Percentiles rank a stretch among this genome's conserved stretches.
These are phyloP conservation scores for Aspergillus wentii DNA, from an alignment of 495 filamentous ascomycete genomes.

Conservation along the genomic window DNA sequence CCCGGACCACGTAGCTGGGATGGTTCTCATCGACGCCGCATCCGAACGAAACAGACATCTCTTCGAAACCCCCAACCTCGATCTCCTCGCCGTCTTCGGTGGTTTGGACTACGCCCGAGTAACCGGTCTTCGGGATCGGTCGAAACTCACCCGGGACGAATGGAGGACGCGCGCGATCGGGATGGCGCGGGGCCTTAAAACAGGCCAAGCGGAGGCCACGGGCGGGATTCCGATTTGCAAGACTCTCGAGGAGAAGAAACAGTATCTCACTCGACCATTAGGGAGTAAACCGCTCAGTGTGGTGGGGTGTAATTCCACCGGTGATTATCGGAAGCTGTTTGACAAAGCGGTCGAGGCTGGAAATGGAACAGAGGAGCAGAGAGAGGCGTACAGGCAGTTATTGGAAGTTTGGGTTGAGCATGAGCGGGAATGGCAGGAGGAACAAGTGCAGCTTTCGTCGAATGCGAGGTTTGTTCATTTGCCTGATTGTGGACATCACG, in stretches of 20 bases:
- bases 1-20: conserved; percentile 23
- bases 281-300: conserved; percentile 32
- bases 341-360: conserved; percentile 24
- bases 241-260: conserved; percentile 24
- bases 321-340: conserved; percentile 31
- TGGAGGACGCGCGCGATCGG: conserved; percentile 31
- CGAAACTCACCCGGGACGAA: conserved; percentile 25
- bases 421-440: conserved; percentile 37
- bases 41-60: conserved; percentile 31
- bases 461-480: conserved; percentile 31
- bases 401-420: conserved; percentile 30
- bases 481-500: conserved; percentile 45
- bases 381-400: conserved; percentile 21
- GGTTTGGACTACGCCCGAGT: conserved; percentile 25
- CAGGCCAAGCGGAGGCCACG: conserved; percentile 14
- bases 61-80: conserved; percentile 24
- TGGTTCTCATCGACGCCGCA: conserved; percentile 36
- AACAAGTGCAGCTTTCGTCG: conserved; percentile 37
- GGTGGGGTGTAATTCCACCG: conserved; percentile 25
- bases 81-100: conserved; percentile 26
- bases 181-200: conserved; percentile 20
- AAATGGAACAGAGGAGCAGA: conserved; percentile 27
- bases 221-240: conserved; percentile 16
- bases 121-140: conserved; percentile 22
- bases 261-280: conserved; percentile 24